Percentiles rank a stretch among this genome's conserved stretches.
phyloP scores from a whole-genome alignment of 768 basidiomycete genomes.

The Austroboletus eburneus region DNA sequence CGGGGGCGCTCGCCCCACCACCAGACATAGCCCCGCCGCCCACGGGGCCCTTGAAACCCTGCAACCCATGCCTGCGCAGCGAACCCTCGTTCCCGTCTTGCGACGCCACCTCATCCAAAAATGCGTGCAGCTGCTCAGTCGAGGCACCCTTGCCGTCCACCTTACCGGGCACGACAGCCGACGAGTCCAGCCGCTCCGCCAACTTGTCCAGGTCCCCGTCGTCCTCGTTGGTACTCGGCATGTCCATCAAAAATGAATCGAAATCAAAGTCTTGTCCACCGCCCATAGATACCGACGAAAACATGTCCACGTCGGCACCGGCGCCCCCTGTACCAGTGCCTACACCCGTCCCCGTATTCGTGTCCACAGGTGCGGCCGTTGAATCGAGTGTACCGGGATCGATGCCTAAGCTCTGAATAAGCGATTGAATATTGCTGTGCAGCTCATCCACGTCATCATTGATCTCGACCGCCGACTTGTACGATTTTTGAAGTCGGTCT shows the following conservation, averaged over 20 bases:
- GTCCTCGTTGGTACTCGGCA: conserved; percentile 29
- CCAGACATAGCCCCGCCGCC: not conserved
- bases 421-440: conserved; percentile 60
- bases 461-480: conserved; percentile 60
- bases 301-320: conserved; percentile 16
- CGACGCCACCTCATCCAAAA: conserved; percentile 41
- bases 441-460: conserved; percentile 70
- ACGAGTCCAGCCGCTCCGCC: conserved; percentile 31
- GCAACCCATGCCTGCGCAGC: not conserved
- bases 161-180: conserved; percentile 26
- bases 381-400: conserved; percentile 41
- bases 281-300: conserved; percentile 8
- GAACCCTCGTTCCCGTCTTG: conserved; percentile 22
- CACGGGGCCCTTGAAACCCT: conserved; percentile 4
- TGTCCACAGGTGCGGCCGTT: not conserved
- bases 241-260: conserved; percentile 38
- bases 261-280: conserved; percentile 33
- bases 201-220: conserved; percentile 32
- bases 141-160: conserved; percentile 29
- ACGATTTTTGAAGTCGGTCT: conserved; percentile 49
- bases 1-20: not conserved
- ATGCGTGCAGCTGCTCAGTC: conserved; percentile 38
- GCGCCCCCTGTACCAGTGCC: too few relatives aligned
- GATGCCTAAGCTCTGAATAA: conserved; percentile 69
- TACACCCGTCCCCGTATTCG: too few relatives aligned